phyloP scores from a whole-genome alignment of 1,284 basidiomycete species.

The Ustilago shanxiensis region DNA sequence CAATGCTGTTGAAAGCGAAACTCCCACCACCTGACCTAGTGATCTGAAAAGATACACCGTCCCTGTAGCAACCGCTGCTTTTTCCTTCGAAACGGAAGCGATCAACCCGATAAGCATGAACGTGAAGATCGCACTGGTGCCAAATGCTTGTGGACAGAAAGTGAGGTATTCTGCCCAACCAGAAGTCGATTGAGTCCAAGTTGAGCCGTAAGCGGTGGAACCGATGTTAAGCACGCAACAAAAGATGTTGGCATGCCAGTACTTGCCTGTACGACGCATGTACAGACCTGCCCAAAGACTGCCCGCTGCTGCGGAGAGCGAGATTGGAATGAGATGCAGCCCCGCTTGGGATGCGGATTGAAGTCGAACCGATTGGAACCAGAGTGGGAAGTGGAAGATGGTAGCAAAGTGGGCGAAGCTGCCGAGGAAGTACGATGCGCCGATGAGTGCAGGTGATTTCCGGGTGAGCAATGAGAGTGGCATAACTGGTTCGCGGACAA shows the following conservation, averaged over 20 bases:
- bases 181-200: constrained; percentile 73
- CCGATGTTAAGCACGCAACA: constrained; percentile 71
- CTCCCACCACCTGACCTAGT: constrained; percentile 83
- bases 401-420: constrained; percentile 37
- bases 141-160: constrained; percentile 74
- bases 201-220: constrained; percentile 21
- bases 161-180: constrained; percentile 77
- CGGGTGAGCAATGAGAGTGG: constrained; percentile 31
- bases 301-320: constrained; percentile 79
- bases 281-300: constrained; percentile 84
- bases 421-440: constrained; percentile 42
- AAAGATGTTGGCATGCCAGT: constrained; percentile 79
- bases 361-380: constrained; percentile 85
- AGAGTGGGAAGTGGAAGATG: constrained; percentile 81
- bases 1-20: constrained; percentile 81
- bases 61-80: constrained; percentile 83
- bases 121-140: constrained; percentile 80
- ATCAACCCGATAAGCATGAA: constrained; percentile 78
- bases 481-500: constrained; percentile 70
- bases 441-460: constrained; percentile 31
- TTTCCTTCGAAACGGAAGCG: constrained; percentile 39
- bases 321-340: constrained; percentile 83
- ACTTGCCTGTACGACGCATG: constrained; percentile 83
- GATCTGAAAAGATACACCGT: constrained; percentile 81
- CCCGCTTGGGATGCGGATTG: constrained; percentile 79